Evolutionary conservation across 2,329 filamentous ascomycete species (phyloP).

Genomic region (Botrytis aclada): DNA sequence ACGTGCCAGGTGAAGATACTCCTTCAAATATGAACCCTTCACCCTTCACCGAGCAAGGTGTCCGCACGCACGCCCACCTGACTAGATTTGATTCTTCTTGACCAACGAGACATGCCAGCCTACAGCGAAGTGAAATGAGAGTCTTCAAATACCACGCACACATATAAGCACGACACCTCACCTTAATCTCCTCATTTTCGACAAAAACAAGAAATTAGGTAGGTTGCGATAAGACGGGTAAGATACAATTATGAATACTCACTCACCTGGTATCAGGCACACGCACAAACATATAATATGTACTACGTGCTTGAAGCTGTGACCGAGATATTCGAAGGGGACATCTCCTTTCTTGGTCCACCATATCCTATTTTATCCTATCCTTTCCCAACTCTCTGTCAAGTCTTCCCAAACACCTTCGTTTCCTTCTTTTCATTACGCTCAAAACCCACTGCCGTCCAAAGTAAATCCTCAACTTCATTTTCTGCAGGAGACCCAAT

Average conservation of each 20-base stretch:
- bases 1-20: neutral
- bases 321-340: neutral
- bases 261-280: neutral
- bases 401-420: neutral
- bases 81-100: neutral
- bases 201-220: neutral
- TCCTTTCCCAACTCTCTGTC: neutral
- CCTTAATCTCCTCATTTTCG: neutral
- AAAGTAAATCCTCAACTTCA: neutral
- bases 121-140: neutral
- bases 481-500: neutral
- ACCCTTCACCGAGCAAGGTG: neutral
- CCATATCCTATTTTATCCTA: neutral
- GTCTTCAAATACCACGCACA: neutral
- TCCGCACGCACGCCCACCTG: neutral
- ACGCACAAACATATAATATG: neutral
- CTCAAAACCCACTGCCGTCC: neutral
- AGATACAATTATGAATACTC: neutral
- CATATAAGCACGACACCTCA: neutral
- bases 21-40: neutral
- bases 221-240: neutral
- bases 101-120: neutral
- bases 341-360: neutral
- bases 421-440: neutral
- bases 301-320: neutral